Evolutionary conservation across 164 flowering plant species (phyloP), one percentile per base, ranked within the genome.

Genomic region (Hamamelis virginiana): DNA sequence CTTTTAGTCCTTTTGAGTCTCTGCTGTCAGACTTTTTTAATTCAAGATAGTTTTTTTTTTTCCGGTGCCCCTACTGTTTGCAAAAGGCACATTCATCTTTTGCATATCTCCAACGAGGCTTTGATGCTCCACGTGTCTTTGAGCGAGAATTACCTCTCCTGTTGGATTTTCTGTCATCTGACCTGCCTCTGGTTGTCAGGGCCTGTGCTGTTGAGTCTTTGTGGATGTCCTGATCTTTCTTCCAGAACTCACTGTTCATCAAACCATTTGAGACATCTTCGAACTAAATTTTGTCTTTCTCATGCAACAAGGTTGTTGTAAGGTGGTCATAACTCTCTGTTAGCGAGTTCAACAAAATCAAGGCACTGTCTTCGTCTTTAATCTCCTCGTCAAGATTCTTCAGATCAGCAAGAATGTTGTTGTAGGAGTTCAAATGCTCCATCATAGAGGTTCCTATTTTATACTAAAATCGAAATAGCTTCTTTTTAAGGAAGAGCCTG

Each of bases 1-100:
- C n/a, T n/a, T n/a, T n/a, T n/a, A n/a, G n/a, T n/a, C n/a, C n/a
- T n/a, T n/a, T n/a, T n/a, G 19, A 10, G 2, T 3, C 27, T 8
- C 26, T n/a, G 9, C 27, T 26, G 2, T 66, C 14, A 18, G 8
- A 33, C 1, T 43, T 62, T 43, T 51, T 51, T 46, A 66, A 44
- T 13, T 51, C 33, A 1, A 59, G 69, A 66, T 46, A 66, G 16
- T 51, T 13, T 0, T 66, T n/a, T n/a, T n/a, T 44, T n/a, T 66
- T 66, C 59, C 59, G 52, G 28, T 66, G 59, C n/a, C 59, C 69
- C 41, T 27, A 51, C 4, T 28, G 1, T 14, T 51, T 59, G 27
- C 46, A 27, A 51, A 47, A 46, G 10, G 19, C 41, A 23, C 33
- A 44, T 19, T 45, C 56, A 62, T 62, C 65, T 19, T 8, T 19